Evolutionary conservation across 805 yeast species (phyloP).

Genomic region (Hanseniaspora nectarophila): DNA sequence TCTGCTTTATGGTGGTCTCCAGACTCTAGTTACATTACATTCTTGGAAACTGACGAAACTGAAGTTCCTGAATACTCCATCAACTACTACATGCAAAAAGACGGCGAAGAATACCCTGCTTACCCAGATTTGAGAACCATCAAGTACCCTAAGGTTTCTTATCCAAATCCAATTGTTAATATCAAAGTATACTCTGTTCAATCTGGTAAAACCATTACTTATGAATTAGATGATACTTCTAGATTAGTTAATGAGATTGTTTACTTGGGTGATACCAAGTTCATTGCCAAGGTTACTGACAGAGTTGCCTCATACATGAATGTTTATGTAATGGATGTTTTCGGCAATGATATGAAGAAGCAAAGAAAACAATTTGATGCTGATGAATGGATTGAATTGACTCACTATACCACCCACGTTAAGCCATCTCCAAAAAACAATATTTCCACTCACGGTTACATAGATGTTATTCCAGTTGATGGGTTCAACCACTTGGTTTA

Average conservation of each 20-base stretch:
- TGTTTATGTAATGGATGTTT: constrained; percentile 42
- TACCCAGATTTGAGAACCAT: constrained; percentile 52
- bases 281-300: constrained; percentile 48
- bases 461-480: constrained; percentile 59
- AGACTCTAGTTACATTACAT: constrained; percentile 50
- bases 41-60: constrained; percentile 60
- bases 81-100: constrained; percentile 53
- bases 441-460: constrained; percentile 53
- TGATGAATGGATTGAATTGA: constrained; percentile 69
- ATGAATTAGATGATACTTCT: constrained; percentile 31
- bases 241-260: constrained; percentile 52
- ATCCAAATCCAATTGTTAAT: constrained; percentile 55
- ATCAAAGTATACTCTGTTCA: constrained; percentile 36
- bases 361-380: constrained; percentile 38
- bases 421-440: constrained; percentile 38
- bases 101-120: constrained; percentile 29
- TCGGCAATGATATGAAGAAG: constrained; percentile 15
- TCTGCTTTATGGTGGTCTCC: constrained; percentile 84
- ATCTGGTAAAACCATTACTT: constrained; percentile 27
- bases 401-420: constrained; percentile 48
- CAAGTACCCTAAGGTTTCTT: constrained; percentile 81
- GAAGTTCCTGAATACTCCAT: constrained; percentile 59
- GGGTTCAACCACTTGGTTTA: constrained; percentile 72
- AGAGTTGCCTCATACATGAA: constrained; percentile 57
- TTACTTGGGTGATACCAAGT: constrained; percentile 50